Evolutionary conservation across 169 alveolate species (phyloP), one percentile per base, ranked within the genome.

Genomic region (Fabrea salina): DNA sequence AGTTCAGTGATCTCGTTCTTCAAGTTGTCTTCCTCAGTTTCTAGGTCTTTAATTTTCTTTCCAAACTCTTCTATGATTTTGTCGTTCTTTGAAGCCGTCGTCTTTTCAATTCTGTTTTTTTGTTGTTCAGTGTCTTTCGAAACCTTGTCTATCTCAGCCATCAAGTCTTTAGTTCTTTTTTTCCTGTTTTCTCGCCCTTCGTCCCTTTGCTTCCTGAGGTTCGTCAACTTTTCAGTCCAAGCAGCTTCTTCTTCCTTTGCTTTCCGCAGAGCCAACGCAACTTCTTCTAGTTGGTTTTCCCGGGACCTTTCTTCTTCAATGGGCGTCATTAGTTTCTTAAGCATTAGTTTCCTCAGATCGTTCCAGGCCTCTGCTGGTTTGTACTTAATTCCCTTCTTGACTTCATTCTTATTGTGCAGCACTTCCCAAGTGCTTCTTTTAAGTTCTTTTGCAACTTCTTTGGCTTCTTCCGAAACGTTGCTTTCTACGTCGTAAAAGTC

Each of bases 241-340:
- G 40, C 22, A 50, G 64, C 27, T 70, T 70, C 79, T 27, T 70
- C 79, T 27, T 25, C 39, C 49, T 70, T 44, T 44, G 79, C 19
- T 49, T 70, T 70, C 43, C 27, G 22, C 0, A 70, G 79, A 4
- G 27, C 49, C 32, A 19, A 41, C 27, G 41, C 64, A 8, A 70
- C 49, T 70, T 70, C 79, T 70, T 70, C 66, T 0, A 70, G 64
- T 22, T 70, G 44, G 2, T 35, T 40, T 22, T 70, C 79, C n/a
- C 79, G 19, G 27, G 40, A 30, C 25, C 27, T 19, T 70, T 70
- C 79, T 47, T 70, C 79, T 49, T 70, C 79, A 47, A 70, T 64
- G 19, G 79, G 66, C 11, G 79, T 70, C 37, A 49, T 44, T 4
- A 70, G 44, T 35, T 70, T 70, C 22, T 11, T 70, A 13, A 70